Base-by-base conservation (phyloP, 805 yeast genomes). In the Zygoascus ofunaensis region DNA sequence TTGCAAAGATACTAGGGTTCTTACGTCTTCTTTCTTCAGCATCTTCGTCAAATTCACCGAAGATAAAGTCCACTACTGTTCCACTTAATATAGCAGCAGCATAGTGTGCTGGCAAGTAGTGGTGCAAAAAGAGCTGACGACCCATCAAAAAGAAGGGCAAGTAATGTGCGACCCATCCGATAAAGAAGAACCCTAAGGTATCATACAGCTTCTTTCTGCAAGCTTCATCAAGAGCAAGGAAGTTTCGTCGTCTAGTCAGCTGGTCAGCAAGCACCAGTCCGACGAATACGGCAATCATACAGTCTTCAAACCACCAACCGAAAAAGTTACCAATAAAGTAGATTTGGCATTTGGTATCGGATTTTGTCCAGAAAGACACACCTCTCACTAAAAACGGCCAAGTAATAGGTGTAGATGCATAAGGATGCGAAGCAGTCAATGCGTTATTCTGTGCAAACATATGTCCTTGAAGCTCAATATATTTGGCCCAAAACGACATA, bases 361-460 rank as follows among this genome's bases (percentile, higher is more conserved):
- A 70, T 48, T 83, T 79, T 37, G 94, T 89, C 97, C 97, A 92
- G 72, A 90, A 92, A 1, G 97, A 87, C 34, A 92, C 97, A 54
- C 98, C 98, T 14, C 85, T 76, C 44, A 82, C 63, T 44, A 92
- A 75, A 50, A 85, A 71, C 17, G 98, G 98, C 98, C 98, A 92
- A 5, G 81, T 68, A 51, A 78, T 74, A 2, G 98, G 98, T 50
- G 78, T 80, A 3, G 97, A 87, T 7, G 97, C 95, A 69, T 85
- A 92, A 38, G 98, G 98, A 65, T 92, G 98, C 21, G 84, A 87
- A 14, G 89, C 73, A 1, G 87, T 73, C 52, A 92, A 72, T 54
- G 81, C 79, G 67, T 90, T 92, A 68, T 92, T 92, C 58, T 89
- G 95, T 49, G 79, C 77, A 71, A 92, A 87, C 98, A 92, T 92